Base-by-base conservation (phyloP, 163 green algal genomes). In the Botryococcus braunii region DNA sequence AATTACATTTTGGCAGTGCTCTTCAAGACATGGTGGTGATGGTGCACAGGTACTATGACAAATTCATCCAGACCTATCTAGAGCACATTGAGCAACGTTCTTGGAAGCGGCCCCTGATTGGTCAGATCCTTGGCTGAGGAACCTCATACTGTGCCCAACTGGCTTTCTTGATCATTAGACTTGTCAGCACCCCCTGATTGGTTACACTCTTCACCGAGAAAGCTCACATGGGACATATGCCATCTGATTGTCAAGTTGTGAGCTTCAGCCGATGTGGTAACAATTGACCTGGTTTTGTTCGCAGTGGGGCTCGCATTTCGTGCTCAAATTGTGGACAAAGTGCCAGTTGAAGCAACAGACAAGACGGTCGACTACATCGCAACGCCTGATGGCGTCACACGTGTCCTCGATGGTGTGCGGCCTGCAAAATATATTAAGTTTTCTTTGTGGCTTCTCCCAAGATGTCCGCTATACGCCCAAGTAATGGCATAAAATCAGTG, bases 301-400 rank as follows among this genome's bases (percentile, higher is more conserved):
- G 65, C 73, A 85, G 80, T 90, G 38, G 86, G 79, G 25, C 60
- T 93, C 41, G 77, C 84, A 8, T 91, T 85, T 60, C 27, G 66
- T 2, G 69, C 75, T 0, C 86, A 92, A 71, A 40, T 92, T 49
- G 66, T 91, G 31, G 62, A 71, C 0, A 40, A 21, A 8, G 77
- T 92, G 41, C 84, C 86, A 0, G 74, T 80, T 41, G 73, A 72
- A 46, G 4, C 70, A 4, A 72, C 88, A 46, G 86, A 92, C 69
- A 69, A 74, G 5, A 32, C 41, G 3, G 69, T 93, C 5, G 86
- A 93, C 65, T 73, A 88, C 36, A 50, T 93, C 27, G 75, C 85
- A 21, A 89, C 81, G 2, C 68, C 83, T 0, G 69, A 70, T 1
- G 62, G 52, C 3, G 13, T 21, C 9, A n/a, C n/a, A n/a, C n/a